These are phyloP conservation scores for Periconia sp. DNA, from an alignment of 2,329 filamentous ascomycete species.

Conservation along the genomic window DNA sequence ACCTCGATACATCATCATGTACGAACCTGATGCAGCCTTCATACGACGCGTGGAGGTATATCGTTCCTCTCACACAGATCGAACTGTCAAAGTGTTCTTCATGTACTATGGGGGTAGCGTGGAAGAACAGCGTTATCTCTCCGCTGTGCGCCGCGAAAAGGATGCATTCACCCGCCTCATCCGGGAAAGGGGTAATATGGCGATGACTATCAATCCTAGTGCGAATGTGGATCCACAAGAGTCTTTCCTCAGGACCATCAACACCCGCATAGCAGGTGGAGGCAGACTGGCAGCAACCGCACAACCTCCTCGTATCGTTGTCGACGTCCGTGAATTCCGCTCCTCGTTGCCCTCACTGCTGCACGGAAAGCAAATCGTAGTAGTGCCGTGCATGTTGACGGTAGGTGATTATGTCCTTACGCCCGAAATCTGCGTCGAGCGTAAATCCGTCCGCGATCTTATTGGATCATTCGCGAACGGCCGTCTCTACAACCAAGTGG, in stretches of 20 bases:
- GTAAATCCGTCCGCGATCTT: constrained; percentile 88
- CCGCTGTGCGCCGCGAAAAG: constrained; percentile 88
- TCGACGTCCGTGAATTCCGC: constrained; percentile 94
- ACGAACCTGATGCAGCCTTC: constrained; percentile 92
- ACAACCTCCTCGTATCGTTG: constrained; percentile 84
- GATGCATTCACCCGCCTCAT: constrained; percentile 95
- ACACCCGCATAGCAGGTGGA: constrained; percentile 93
- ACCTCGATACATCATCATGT: constrained; percentile 97
- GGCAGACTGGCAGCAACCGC: constrained; percentile 82
- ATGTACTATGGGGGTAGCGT: constrained; percentile 95
- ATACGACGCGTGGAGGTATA: constrained; percentile 95
- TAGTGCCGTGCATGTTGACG: constrained; percentile 93
- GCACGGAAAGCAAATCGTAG: constrained; percentile 82
- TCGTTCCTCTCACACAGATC: constrained; percentile 86
- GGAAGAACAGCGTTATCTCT: constrained; percentile 91
- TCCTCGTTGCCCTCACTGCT: constrained; percentile 88
- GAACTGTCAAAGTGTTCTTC: constrained; percentile 91
- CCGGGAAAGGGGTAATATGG: constrained; percentile 91
- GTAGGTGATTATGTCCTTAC: constrained; percentile 96
- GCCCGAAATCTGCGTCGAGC: constrained; percentile 88
- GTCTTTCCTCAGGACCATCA: constrained; percentile 89
- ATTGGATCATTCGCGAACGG: constrained; percentile 92
- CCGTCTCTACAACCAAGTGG: constrained; percentile 85
- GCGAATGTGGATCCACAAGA: constrained; percentile 78
- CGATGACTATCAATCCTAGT: constrained; percentile 73